These are phyloP conservation scores for Ustilago sp. DNA, from an alignment of 1,284 basidiomycete species.

Conservation along the genomic window DNA sequence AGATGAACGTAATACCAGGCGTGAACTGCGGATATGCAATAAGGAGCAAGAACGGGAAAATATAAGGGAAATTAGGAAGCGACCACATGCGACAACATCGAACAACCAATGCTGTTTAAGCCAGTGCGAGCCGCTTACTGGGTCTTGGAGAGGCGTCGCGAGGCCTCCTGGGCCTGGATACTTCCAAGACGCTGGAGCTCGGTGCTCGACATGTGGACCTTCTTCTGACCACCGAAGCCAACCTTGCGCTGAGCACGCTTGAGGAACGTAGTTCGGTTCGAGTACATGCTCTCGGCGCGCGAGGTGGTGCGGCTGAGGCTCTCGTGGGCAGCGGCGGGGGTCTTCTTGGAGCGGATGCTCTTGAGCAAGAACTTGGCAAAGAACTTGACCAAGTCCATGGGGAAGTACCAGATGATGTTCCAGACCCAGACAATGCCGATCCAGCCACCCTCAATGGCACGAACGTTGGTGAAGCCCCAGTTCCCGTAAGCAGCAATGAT, in stretches of 20 bases:
- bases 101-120: neutral
- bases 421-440: constrained; percentile 87
- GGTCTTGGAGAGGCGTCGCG: constrained; percentile 78
- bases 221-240: constrained; percentile 79
- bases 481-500: constrained; percentile 93
- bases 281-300: constrained; percentile 91
- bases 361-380: constrained; percentile 78
- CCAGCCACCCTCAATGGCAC: constrained; percentile 76
- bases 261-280: constrained; percentile 89
- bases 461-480: constrained; percentile 62
- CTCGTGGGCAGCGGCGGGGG: constrained; percentile 72
- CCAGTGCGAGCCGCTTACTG: constrained; percentile 44
- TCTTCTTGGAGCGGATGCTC: constrained; percentile 70
- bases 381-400: constrained; percentile 95
- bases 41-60: neutral
- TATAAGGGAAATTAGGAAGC: constrained; percentile 4
- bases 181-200: constrained; percentile 85
- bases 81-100: neutral
- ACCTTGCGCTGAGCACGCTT: constrained; percentile 84
- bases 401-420: constrained; percentile 93
- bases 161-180: constrained; percentile 83
- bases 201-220: constrained; percentile 77
- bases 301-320: constrained; percentile 90
- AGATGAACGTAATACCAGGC: constrained; percentile 11
- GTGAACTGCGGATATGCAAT: constrained; percentile 13